Base-by-base conservation (phyloP, 345 rosid species). In the Arabidopsis suecica region DNA sequence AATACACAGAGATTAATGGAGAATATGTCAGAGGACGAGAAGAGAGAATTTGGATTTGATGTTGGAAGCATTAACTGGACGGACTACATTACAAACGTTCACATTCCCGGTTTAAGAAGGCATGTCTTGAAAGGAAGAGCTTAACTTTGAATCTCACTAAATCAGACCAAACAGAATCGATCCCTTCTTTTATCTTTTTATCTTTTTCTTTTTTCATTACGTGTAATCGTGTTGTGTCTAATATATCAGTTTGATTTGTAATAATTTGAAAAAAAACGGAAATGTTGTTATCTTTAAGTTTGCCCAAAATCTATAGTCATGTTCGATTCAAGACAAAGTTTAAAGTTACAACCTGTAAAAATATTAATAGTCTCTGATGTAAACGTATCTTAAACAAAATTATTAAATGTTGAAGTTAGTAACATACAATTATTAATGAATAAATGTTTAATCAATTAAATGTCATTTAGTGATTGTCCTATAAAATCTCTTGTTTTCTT, bases 1-100 rank as follows among this genome's bases (percentile, higher is more conserved):
- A 94, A 91, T 40, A 89, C 91, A 1, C 68, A 84, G 60, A 84
- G 79, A 76, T 73, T 94, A 76, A 82, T 88, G 91, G 96, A 86
- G 74, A 81, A 60, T 18, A 89, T 91, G 97, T 88, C 88, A 1
- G 95, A 87, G 62, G 88, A 80, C 68, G 97, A 94, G 88, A 86
- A 82, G 82, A 82, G 69, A 62, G 79, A 50, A 16, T 93, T 90
- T 51, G 94, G 93, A 30, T 93, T 90, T 51, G 91, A 93, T 73
- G 89, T 89, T 10, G 81, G 79, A 40, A 76, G 81, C 77, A 85
- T 93, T 73, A 84, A 87, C 30, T 93, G 98, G 98, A 86, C 84
- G 11, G 87, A 93, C 47, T 92, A 88, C 74, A 85, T 90, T 44
- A 77, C 74, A 40, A 86, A 86, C 9, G 75, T 85, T 65, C 97